Base-by-base conservation (phyloP, 768 basidiomycete genomes). In the Suillus weaverae region DNA sequence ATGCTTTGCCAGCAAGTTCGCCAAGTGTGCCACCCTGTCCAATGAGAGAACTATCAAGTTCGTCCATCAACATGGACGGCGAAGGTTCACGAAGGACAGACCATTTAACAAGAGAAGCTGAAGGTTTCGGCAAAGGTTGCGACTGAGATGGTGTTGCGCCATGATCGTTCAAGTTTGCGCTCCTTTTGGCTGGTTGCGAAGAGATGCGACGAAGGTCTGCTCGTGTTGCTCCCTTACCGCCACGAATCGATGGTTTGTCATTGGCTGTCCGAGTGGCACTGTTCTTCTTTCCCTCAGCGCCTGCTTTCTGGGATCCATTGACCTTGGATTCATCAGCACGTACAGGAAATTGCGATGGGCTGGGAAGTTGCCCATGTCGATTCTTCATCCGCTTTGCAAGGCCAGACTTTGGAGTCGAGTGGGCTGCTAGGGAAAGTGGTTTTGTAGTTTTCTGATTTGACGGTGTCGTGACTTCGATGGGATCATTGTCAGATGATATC, bases 331-430 rank as follows among this genome's bases (percentile, higher is more conserved):
- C 57, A 59, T 41, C 57, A 41, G 30, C 57, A 30, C 39, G 57
- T 16, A 59, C 57, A 59, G 57, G 57, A 3, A 43, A 13, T 32
- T 59, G 39, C 2, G 32, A 62, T 13, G 50, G 62, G 36, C 36
- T 60, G 56, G 26, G 26, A 59, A 30, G 26, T 41, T 41, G 18
- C 18, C 57, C 57, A 7, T 41, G 66, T 20, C 82, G 79, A 55
- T 76, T 74, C 74, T 78, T 84, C 78, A 82, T 84, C 57, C 80
- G 77, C 54, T 76, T 78, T 16, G 76, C 64, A 13, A 81, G 72
- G 10, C 80, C 77, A 6, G 75, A 74, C 22, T 73, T 75, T 62
- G 75, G 73, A 0, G 70, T 73, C 26, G 68, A 65, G 20, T 63
- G 72, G 57, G 63, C 53, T 9, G 22, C 22, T 41, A 30, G 61